Conservation (phyloP, 495 filamentous ascomycete species). For the Schizothecium vesticola region DNA sequence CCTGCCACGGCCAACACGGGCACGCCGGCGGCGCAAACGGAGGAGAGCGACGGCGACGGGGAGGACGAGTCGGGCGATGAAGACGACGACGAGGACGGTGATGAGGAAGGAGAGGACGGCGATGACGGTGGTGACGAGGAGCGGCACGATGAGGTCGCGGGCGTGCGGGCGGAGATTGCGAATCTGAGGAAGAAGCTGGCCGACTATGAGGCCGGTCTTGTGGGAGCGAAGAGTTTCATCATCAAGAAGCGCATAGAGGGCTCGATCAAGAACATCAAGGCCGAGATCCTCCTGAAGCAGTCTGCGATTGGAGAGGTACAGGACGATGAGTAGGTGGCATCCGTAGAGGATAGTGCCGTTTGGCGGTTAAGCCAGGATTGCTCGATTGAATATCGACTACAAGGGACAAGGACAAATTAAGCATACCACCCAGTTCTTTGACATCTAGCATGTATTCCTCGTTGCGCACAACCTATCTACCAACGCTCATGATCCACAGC, state of each 20-base stretch:
- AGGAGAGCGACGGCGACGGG: conserved; percentile 42
- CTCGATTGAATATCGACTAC: background rate
- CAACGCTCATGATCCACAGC: background rate
- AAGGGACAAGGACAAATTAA: background rate
- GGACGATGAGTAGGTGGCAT: conserved; percentile 33
- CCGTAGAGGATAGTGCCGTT: background rate
- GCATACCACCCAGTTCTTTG: background rate
- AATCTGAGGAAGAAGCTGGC: conserved; percentile 45
- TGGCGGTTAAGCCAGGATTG: background rate
- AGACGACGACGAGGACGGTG: conserved; percentile 45
- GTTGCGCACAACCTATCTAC: background rate
- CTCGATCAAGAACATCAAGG: conserved; percentile 49
- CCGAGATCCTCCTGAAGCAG: conserved; percentile 56
- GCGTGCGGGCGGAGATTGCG: conserved; percentile 51
- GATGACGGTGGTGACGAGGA: conserved; percentile 44
- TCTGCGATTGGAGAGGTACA: conserved; percentile 41
- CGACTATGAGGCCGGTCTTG: conserved; percentile 32
- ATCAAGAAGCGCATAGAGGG: conserved; percentile 48
- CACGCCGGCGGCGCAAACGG: conserved; percentile 23
- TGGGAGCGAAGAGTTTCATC: conserved; percentile 37
- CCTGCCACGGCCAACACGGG: conserved; percentile 32
- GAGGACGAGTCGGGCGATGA: conserved; percentile 42
- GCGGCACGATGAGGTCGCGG: conserved; percentile 41
- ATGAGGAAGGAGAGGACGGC: conserved; percentile 41
- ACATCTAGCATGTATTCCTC: background rate